phyloP scores from a whole-genome alignment of 805 yeast genomes.

The Wickerhamiella brachini region DNA sequence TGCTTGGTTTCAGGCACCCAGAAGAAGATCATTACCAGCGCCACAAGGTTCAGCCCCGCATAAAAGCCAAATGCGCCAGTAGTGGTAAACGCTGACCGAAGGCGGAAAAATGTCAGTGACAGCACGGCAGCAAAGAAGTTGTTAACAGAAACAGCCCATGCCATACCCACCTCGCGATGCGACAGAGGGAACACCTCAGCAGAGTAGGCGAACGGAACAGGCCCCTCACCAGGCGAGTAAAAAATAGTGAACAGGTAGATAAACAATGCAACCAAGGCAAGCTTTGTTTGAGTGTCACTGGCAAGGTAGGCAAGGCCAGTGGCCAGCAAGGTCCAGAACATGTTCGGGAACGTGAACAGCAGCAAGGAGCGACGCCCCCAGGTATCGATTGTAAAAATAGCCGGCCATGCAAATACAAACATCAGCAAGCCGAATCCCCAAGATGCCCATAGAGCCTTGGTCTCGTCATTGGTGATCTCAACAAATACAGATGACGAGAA shows the following conservation, averaged over 20 bases:
- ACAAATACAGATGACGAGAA: constrained; percentile 62
- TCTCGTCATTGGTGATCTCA: constrained; percentile 17
- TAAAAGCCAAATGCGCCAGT: constrained; percentile 84
- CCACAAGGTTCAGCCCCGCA: constrained; percentile 73
- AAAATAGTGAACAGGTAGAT: constrained; percentile 56
- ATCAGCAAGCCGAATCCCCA: constrained; percentile 76
- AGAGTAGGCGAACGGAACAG: constrained; percentile 75
- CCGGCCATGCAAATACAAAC: constrained; percentile 67
- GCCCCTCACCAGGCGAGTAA: constrained; percentile 74
- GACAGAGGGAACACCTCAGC: constrained; percentile 38
- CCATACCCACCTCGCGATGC: constrained; percentile 3
- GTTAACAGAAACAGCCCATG: constrained; percentile 28
- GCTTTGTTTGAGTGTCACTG: constrained; percentile 33
- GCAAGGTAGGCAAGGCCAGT: constrained; percentile 55
- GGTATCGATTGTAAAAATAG: constrained; percentile 59
- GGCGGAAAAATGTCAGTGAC: constrained; percentile 70
- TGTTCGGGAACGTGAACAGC: constrained; percentile 42
- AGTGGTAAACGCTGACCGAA: constrained; percentile 48
- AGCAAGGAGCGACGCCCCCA: constrained; percentile 56
- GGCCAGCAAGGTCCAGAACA: constrained; percentile 37
- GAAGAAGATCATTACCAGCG: constrained; percentile 44
- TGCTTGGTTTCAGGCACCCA: constrained; percentile 53
- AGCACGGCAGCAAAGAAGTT: constrained; percentile 44
- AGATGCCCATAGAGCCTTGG: constrained; percentile 36
- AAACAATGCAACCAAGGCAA: constrained; percentile 55